Conservation (phyloP, 495 filamentous ascomycete genomes). For the Saxophila tyrrhenica region DNA sequence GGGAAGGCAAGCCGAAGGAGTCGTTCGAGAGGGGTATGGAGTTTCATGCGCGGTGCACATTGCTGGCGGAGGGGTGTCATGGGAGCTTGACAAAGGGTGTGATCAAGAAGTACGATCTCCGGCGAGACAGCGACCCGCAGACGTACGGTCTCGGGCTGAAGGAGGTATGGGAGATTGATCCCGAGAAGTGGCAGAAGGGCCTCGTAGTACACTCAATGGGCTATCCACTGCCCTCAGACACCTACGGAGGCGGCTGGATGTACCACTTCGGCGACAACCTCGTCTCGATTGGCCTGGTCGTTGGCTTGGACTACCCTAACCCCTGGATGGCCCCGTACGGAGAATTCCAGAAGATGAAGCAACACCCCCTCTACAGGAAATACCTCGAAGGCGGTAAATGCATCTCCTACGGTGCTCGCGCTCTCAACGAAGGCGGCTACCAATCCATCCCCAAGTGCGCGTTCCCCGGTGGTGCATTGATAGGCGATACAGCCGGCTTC, state of each 20-base stretch:
- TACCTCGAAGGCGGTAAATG: conserved; percentile 90
- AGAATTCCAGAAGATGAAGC: conserved; percentile 98
- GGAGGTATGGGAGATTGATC: conserved; percentile 93
- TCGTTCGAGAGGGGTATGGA: conserved; percentile 97
- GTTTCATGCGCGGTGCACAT: conserved; percentile 85
- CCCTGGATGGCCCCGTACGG: conserved; percentile 92
- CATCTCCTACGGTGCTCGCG: conserved; percentile 90
- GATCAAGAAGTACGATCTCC: conserved; percentile 85
- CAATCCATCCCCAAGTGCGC: conserved; percentile 95
- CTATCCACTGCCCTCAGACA: conserved; percentile 77
- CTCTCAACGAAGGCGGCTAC: conserved; percentile 90
- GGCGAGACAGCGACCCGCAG: conserved; percentile 79
- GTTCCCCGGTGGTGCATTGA: conserved; percentile 90
- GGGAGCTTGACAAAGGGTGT: conserved; percentile 93
- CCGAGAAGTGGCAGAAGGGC: conserved; percentile 82
- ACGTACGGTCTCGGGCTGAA: conserved; percentile 93
- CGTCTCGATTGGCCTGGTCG: conserved; percentile 85
- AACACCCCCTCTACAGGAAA: conserved; percentile 75
- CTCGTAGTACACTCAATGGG: conserved; percentile 86
- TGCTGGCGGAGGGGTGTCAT: conserved; percentile 95
- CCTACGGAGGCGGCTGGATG: conserved; percentile 95
- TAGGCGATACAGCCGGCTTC: conserved; percentile 93
- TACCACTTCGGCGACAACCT: conserved; percentile 98
- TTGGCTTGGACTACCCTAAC: conserved; percentile 91
- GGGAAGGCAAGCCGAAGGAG: conserved; percentile 75